Conservation (phyloP, 2,329 filamentous ascomycete genomes). For the Fusarium newnesense region DNA sequence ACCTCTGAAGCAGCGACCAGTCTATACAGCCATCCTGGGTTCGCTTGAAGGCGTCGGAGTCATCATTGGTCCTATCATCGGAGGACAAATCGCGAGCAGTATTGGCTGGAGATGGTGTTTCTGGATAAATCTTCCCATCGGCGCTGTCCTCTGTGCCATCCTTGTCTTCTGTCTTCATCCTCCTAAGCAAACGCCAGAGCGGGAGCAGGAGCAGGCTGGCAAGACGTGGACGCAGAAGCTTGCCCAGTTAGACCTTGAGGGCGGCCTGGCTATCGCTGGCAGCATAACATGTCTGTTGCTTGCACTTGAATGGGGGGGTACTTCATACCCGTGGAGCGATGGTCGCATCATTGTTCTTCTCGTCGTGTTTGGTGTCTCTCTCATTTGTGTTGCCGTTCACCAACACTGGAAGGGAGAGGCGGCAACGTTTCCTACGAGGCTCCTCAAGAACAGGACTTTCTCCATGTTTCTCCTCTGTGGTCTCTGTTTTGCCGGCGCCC, state of each 20-base stretch:
- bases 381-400: conserved; percentile 47
- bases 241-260: not conserved
- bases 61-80: not conserved
- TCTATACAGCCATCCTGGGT: not conserved
- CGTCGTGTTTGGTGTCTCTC: conserved; percentile 27
- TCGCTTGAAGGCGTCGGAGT: not conserved
- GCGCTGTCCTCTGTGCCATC: not conserved
- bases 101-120: not conserved
- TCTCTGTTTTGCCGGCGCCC: not conserved
- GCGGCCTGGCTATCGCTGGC: not conserved
- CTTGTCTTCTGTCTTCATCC: not conserved
- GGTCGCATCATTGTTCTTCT: conserved; percentile 6
- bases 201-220: not conserved
- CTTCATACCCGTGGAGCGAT: not conserved
- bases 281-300: not conserved
- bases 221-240: not conserved
- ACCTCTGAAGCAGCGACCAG: not conserved
- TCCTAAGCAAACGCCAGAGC: not conserved
- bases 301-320: conserved; percentile 7
- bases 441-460: conserved; percentile 50
- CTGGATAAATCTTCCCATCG: not conserved
- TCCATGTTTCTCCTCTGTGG: not conserved
- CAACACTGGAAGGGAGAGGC: conserved; percentile 55
- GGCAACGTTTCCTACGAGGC: conserved; percentile 52
- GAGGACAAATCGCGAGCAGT: not conserved